Conservation (phyloP, 208 protist species). For the Trypanosoma conorhini region DNA sequence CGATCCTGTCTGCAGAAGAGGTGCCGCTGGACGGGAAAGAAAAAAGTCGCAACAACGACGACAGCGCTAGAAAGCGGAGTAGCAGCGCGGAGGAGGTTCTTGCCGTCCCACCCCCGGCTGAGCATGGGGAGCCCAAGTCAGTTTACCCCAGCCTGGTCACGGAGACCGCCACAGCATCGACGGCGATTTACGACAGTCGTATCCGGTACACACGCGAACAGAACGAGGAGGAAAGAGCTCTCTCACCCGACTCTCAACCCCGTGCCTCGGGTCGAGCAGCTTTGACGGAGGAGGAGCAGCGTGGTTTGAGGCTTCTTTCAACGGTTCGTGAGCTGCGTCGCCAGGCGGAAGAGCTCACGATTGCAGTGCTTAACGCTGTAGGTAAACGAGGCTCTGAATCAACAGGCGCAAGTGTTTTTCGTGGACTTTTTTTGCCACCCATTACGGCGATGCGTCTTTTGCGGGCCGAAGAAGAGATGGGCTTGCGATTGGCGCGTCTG, state of each 20-base stretch:
- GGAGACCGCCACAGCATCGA: not conserved
- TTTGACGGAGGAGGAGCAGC: constrained; percentile 30
- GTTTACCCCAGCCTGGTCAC: not conserved
- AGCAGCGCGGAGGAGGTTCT: not conserved
- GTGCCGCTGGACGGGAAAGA: not conserved
- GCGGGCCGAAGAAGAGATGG: constrained; percentile 1
- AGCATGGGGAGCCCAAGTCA: not conserved
- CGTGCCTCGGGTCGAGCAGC: not conserved
- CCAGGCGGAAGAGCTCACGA: constrained; percentile 59
- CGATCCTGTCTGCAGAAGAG: not conserved
- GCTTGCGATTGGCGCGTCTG: not conserved
- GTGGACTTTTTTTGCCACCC: constrained; percentile 35
- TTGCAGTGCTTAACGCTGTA: constrained; percentile 47
- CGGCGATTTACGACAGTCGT: constrained; percentile 3
- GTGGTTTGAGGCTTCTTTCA: constrained; percentile 39
- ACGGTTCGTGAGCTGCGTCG: constrained; percentile 46
- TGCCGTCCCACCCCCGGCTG: not conserved
- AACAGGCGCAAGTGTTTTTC: constrained; percentile 19
- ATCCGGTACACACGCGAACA: not conserved
- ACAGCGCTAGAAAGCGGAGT: not conserved
- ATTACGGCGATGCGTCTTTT: not conserved
- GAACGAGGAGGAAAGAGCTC: not conserved
- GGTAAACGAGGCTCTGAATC: constrained; percentile 46
- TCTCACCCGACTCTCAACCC: not conserved
- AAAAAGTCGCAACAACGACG: not conserved